Percentiles rank a stretch among this genome's conserved stretches.
Conservation (phyloP, 208 protist genomes). For the Cochliopodium minus region DNA sequence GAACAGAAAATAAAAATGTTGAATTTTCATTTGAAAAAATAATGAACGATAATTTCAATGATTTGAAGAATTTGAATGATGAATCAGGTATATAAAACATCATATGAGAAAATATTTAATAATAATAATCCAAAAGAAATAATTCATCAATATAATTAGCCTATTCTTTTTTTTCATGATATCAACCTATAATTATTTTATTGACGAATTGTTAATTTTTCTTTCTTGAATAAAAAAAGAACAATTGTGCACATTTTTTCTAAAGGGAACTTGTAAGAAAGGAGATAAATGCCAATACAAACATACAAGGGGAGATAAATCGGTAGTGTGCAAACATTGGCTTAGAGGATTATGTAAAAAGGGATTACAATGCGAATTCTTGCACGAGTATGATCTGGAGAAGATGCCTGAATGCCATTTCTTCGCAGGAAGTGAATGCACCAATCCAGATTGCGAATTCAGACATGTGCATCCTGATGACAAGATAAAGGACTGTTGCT, state of each 20-base stretch:
- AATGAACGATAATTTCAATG: no score
- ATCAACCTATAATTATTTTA: no score
- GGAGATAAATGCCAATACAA: slow-evolving; percentile 17
- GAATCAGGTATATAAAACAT: no score
- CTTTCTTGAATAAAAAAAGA: no score
- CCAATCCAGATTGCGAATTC: slow-evolving; percentile 84
- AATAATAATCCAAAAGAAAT: no score
- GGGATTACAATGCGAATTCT: slow-evolving; percentile 75
- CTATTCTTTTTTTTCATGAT: no score
- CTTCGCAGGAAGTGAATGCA: slow-evolving; percentile 78
- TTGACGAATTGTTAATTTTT: no score
- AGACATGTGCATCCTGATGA: slow-evolving; percentile 61
- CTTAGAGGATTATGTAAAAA: slow-evolving; percentile 82
- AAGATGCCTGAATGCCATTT: slow-evolving; percentile 85
- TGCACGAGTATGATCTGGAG: slow-evolving; percentile 77
- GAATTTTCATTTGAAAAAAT: no score
- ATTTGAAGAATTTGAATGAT: no score
- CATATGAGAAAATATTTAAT: no score
- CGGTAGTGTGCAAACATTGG: slow-evolving; percentile 86
- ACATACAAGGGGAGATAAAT: slow-evolving; percentile 20
- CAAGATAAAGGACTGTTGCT: slow-evolving; percentile 38
- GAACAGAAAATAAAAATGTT: no score
- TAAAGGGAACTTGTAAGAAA: slow-evolving; percentile 15
- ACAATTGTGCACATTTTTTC: slow-evolving; percentile 13
- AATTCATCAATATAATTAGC: no score